Base-by-base conservation (phyloP, 1,284 basidiomycete genomes). In the Fomitopsis betulina region DNA sequence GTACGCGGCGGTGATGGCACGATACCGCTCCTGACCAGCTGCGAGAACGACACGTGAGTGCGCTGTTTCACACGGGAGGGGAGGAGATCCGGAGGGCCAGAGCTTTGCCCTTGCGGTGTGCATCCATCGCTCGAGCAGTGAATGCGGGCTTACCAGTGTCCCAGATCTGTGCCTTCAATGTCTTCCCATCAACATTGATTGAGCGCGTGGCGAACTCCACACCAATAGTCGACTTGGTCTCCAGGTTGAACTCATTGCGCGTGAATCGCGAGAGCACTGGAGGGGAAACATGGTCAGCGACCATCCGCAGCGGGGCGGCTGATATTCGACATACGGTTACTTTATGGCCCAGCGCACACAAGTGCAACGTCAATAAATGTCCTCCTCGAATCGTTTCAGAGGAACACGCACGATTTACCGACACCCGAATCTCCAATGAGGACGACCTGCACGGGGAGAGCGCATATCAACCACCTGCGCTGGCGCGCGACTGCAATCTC, bases 101-200 rank as follows among this genome's bases (percentile, higher is more conserved):
- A 30, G 47, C 30, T 15, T n/a, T 33, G 5, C 35, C 33, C 49
- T 23, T n/a, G 49, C 25, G 4, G 35, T 37, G 35, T 47, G 25
- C 25, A 21, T 9, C 56, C n/a, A 23, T 21, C 19, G 54, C 49
- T 45, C 38, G 37, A 56, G 32, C 17, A 32, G 47, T 45, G 42
- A 52, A 49, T 23, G 32, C 39, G 51, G 39, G 75, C 82, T 63
- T 61, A 93, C 92, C 93, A 68, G 95, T 98, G 78, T 99, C 97
- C 96, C 96, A 99, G 68, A 99, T 98, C 78, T 99, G 96, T 32
- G 96, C 96, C 79, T 99, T 99, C 68, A 99, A 85, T 5, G 91
- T 97, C 87, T 99, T 99, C 47, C 88, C 86, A 74, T 98, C 96
- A 17, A 98, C 93, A 64, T 85, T 91, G 74, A 96, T 94, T 53